These are phyloP conservation scores for Hanseniaspora meyeri DNA, from an alignment of 805 yeast species.

Conservation along the genomic window DNA sequence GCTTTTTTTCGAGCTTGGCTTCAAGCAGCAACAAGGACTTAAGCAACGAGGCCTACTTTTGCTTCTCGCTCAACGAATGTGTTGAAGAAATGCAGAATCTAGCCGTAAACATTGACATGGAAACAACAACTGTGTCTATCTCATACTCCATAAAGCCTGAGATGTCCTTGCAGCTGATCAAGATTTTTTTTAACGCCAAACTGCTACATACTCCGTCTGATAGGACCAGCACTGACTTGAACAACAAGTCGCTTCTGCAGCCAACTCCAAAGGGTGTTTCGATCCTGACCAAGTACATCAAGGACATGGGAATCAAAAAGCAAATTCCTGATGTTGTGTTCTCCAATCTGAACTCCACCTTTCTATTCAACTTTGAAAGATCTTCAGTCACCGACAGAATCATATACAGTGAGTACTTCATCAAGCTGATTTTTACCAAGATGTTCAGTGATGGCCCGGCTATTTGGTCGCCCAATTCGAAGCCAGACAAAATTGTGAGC, in stretches of 20 bases:
- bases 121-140: constrained; percentile 41
- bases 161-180: constrained; percentile 37
- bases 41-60: constrained; percentile 31
- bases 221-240: constrained; percentile 44
- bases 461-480: constrained; percentile 49
- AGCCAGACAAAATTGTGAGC: constrained; percentile 39
- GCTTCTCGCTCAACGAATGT: constrained; percentile 45
- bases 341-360: constrained; percentile 59
- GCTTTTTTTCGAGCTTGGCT: constrained; percentile 22
- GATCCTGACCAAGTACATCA: constrained; percentile 48
- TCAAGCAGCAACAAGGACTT: constrained; percentile 17
- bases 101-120: constrained; percentile 36
- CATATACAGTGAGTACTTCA: constrained; percentile 48
- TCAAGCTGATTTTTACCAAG: constrained; percentile 48
- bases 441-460: constrained; percentile 59
- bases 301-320: constrained; percentile 39
- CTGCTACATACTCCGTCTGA: constrained; percentile 65
- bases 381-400: constrained; percentile 45
- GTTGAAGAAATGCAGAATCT: constrained; percentile 39
- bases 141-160: constrained; percentile 42
- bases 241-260: constrained; percentile 41
- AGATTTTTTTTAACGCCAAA: constrained; percentile 46
- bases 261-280: constrained; percentile 90
- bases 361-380: constrained; percentile 56
- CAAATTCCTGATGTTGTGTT: constrained; percentile 36